Conservation (phyloP, 202 grass and related monocot species). For the Alloteropsis angusta region DNA sequence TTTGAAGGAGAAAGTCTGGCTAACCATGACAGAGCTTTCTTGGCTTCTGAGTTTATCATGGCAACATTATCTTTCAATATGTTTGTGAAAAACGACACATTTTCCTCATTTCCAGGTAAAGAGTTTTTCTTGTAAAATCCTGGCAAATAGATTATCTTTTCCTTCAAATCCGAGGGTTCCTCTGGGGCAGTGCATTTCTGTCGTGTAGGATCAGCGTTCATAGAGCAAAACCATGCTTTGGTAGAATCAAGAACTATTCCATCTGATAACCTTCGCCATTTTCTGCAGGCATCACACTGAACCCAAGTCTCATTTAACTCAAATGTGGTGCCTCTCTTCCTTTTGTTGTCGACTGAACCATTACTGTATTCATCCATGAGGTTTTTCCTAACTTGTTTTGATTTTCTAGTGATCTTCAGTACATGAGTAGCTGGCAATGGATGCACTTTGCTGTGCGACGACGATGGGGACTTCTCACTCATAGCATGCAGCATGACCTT, state of each 20-base stretch:
- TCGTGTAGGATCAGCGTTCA: conserved; percentile 61
- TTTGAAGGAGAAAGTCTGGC: conserved; percentile 61
- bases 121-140: conserved; percentile 79
- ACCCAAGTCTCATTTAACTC: conserved; percentile 71
- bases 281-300: conserved; percentile 92
- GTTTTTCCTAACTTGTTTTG: conserved; percentile 46
- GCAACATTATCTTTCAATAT: conserved; percentile 70
- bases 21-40: conserved; percentile 86
- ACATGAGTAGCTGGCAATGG: conserved; percentile 28
- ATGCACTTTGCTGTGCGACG: conserved; percentile 13
- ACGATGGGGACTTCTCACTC: conserved; percentile 9
- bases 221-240: conserved; percentile 85
- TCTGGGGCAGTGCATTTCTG: conserved; percentile 59
- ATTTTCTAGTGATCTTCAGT: conserved; percentile 41
- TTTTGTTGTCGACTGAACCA: conserved; percentile 33
- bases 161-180: conserved; percentile 57
- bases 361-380: conserved; percentile 37
- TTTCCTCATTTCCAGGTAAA: conserved; percentile 56
- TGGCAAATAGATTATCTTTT: conserved; percentile 67
- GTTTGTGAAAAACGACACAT: conserved; percentile 63
- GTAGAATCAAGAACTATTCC: conserved; percentile 48
- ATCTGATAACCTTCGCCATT: conserved; percentile 63
- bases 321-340: conserved; percentile 33
- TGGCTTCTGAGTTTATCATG: conserved; percentile 62
- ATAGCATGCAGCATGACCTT: neutral